Percentiles rank a stretch among this genome's conserved stretches.
Conservation (phyloP, 2,329 filamentous ascomycete genomes). For the Monosporascus sp. region DNA sequence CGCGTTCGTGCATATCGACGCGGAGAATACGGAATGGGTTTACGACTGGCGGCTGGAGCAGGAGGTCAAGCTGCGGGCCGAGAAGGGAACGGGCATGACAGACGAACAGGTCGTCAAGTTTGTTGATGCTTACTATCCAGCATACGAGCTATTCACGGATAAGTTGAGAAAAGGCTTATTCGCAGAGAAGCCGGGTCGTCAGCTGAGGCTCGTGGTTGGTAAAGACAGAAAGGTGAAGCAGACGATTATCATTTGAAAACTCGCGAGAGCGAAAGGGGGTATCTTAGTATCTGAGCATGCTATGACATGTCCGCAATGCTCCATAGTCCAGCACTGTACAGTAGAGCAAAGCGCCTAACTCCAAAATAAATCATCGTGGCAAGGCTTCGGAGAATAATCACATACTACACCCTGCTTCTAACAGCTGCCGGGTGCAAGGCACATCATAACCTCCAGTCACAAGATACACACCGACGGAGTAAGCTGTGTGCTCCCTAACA, state of each 20-base stretch:
- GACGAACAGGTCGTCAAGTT: slow-evolving; percentile 74
- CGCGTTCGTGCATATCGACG: slow-evolving; percentile 58
- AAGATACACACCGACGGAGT: no score
- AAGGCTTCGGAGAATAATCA: no score
- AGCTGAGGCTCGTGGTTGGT: slow-evolving; percentile 58
- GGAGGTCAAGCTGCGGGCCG: slow-evolving; percentile 62
- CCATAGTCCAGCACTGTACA: neutral
- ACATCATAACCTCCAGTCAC: neutral
- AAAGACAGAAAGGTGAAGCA: slow-evolving; percentile 55
- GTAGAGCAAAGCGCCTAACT: neutral
- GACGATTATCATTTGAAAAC: slow-evolving; percentile 41
- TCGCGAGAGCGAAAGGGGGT: slow-evolving; percentile 11
- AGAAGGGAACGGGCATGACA: slow-evolving; percentile 72
- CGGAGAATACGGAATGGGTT: slow-evolving; percentile 67
- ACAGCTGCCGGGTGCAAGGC: neutral
- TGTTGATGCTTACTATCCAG: slow-evolving; percentile 63
- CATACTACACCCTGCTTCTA: no score
- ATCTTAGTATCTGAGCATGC: slow-evolving; percentile 13
- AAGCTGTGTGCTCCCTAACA: neutral
- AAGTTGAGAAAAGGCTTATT: slow-evolving; percentile 54
- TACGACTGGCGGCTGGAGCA: slow-evolving; percentile 83
- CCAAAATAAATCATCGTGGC: neutral
- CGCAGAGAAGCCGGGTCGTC: slow-evolving; percentile 40
- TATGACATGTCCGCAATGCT: neutral
- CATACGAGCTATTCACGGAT: slow-evolving; percentile 64